phyloP scores from a whole-genome alignment of 305 asterid species.

The Solanum hybrid region DNA sequence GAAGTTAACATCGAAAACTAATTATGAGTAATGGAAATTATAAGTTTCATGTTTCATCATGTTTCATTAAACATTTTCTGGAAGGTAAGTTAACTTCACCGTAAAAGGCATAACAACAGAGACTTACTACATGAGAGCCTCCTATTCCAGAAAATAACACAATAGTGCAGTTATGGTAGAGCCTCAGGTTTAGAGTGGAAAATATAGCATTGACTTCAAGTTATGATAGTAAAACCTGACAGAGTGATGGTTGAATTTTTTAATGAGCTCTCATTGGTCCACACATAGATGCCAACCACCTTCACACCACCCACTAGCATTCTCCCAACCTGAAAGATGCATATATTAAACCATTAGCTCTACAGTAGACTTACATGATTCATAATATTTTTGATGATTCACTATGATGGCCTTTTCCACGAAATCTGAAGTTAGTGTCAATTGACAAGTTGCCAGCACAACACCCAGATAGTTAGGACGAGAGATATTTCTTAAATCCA shows the following conservation, averaged over 20 bases:
- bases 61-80: not conserved
- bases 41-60: not conserved
- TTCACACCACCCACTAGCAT: slow-evolving; percentile 90
- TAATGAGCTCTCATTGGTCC: slow-evolving; percentile 74
- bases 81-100: not conserved
- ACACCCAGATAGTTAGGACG: not conserved
- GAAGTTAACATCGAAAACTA: not conserved
- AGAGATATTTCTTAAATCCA: not conserved
- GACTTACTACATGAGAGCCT: not conserved
- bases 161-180: not conserved
- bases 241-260: slow-evolving; percentile 63
- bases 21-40: not conserved
- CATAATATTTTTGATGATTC: not conserved
- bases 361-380: not conserved
- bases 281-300: slow-evolving; percentile 82
- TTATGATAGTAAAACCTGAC: slow-evolving; percentile 57
- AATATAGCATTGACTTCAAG: not conserved
- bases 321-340: slow-evolving; percentile 61
- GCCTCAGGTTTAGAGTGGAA: not conserved
- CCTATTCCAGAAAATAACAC: not conserved
- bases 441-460: not conserved
- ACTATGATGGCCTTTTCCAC: not conserved
- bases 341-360: slow-evolving; percentile 9
- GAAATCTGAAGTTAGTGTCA: not conserved
- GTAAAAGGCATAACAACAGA: not conserved